Evolutionary conservation across 2,329 filamentous ascomycete genomes (phyloP).

Genomic region (Fusarium humuli): DNA sequence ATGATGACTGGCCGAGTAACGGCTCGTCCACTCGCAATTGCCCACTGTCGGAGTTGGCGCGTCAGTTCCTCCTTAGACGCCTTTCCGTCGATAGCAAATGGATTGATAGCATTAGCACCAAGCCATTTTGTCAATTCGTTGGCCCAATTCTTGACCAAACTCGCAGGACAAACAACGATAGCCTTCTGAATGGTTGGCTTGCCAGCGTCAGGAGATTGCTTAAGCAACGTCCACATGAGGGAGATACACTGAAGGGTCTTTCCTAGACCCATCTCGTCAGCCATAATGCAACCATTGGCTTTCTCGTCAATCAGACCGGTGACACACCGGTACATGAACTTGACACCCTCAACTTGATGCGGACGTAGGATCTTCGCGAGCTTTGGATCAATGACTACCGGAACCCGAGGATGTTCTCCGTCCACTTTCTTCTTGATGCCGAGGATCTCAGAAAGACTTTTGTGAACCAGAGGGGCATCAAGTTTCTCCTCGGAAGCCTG

Average conservation of each 20-base stretch:
- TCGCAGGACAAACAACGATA: constrained; percentile 95
- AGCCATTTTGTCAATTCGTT: constrained; percentile 98
- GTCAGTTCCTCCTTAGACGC: constrained; percentile 93
- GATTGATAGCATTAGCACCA: constrained; percentile 87
- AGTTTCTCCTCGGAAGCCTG: constrained; percentile 60
- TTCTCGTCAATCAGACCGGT: constrained; percentile 95
- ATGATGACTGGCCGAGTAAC: constrained; percentile 95
- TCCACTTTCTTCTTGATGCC: constrained; percentile 93
- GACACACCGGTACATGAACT: constrained; percentile 94
- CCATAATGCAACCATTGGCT: constrained; percentile 98
- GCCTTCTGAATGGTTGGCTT: constrained; percentile 95
- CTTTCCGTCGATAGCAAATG: constrained; percentile 97
- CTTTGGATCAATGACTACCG: constrained; percentile 93
- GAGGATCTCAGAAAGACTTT: constrained; percentile 93
- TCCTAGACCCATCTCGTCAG: constrained; percentile 97
- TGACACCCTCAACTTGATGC: constrained; percentile 98
- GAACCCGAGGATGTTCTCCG: constrained; percentile 85
- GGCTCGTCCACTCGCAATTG: constrained; percentile 87
- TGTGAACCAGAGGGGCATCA: constrained; percentile 87
- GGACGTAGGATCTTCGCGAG: constrained; percentile 91
- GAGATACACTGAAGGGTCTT: constrained; percentile 98
- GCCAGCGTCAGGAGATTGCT: constrained; percentile 95
- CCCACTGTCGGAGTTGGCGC: constrained; percentile 92
- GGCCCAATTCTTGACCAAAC: constrained; percentile 96
- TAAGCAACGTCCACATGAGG: constrained; percentile 94